Percentiles rank a stretch among this genome's conserved stretches.
Evolutionary conservation across 164 flowering plant genomes (phyloP).

Genomic region (Kalanchoe fedtschenkoi): DNA sequence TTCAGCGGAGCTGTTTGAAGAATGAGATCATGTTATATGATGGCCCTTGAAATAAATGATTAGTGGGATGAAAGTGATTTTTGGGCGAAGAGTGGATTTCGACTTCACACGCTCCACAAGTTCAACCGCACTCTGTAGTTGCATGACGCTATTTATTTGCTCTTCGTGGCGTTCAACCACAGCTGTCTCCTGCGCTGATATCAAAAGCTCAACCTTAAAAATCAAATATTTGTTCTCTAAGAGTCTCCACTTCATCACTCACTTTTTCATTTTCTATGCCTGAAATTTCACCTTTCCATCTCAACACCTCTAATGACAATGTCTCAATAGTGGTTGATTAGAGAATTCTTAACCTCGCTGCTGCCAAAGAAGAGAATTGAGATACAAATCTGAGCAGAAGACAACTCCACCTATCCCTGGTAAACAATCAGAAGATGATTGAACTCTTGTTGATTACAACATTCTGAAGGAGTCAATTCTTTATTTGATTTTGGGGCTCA

Average conservation of each 20-base stretch:
- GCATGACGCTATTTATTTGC: slow-evolving; percentile 24
- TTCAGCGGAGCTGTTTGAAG: too few relatives aligned
- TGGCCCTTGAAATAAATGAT: too few relatives aligned
- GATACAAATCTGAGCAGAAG: too few relatives aligned
- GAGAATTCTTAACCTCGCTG: too few relatives aligned
- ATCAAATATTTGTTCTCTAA: slow-evolving; percentile 26
- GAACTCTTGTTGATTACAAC: slow-evolving; percentile 3
- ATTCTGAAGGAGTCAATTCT: slow-evolving; percentile 2
- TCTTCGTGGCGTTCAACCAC: slow-evolving; percentile 48
- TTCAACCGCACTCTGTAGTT: slow-evolving; percentile 40
- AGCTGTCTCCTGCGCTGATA: slow-evolving; percentile 39
- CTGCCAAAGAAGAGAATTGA: too few relatives aligned
- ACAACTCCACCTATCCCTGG: too few relatives aligned
- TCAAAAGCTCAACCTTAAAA: slow-evolving; percentile 35
- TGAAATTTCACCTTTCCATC: slow-evolving; percentile 29
- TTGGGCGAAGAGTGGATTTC: slow-evolving; percentile 12
- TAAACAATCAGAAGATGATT: not conserved
- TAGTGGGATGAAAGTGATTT: too few relatives aligned
- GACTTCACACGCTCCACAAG: slow-evolving; percentile 35
- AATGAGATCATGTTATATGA: too few relatives aligned
- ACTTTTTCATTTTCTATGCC: slow-evolving; percentile 10
- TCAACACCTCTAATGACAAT: slow-evolving; percentile 34
- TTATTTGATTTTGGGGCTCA: not conserved
- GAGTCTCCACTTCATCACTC: slow-evolving; percentile 21
- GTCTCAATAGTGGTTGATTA: slow-evolving; percentile 35